These are phyloP conservation scores for Asterochloris erici DNA, from an alignment of 139 green algal genomes.

Conservation along the genomic window DNA sequence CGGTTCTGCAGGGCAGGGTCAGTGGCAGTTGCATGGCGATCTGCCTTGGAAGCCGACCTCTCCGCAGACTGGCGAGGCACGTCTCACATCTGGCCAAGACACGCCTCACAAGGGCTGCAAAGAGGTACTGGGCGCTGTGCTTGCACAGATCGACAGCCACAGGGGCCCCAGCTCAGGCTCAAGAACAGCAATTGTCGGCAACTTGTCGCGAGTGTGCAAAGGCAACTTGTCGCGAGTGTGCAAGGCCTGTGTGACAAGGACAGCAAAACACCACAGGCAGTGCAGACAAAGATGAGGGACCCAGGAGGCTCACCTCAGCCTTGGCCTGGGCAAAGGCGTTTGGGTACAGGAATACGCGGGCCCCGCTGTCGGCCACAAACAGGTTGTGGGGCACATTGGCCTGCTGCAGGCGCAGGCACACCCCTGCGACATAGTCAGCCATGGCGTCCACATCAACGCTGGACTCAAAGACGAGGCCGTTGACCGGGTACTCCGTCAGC, in stretches of 20 bases:
- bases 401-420: slow-evolving; percentile 65
- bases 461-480: slow-evolving; percentile 84
- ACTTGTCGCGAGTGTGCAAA: background rate
- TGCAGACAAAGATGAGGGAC: background rate
- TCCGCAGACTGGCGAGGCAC: too few relatives aligned
- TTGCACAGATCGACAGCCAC: too few relatives aligned
- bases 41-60: too few relatives aligned
- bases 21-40: too few relatives aligned
- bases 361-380: slow-evolving; percentile 87
- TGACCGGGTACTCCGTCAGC: slow-evolving; percentile 85
- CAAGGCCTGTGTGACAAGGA: background rate
- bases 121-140: too few relatives aligned
- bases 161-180: too few relatives aligned
- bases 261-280: background rate
- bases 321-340: slow-evolving; percentile 83
- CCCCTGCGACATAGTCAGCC: slow-evolving; percentile 56
- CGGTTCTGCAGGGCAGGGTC: background rate
- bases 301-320: slow-evolving; percentile 38
- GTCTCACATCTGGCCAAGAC: too few relatives aligned
- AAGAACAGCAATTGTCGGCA: too few relatives aligned
- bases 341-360: slow-evolving; percentile 84
- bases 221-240: background rate
- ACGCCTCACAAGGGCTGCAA: too few relatives aligned
- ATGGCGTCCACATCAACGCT: slow-evolving; percentile 52
- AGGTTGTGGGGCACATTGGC: slow-evolving; percentile 94